Percentiles rank a stretch among this genome's conserved stretches.
phyloP scores from a whole-genome alignment of 495 filamentous ascomycete species.

The Physcia stellaris region DNA sequence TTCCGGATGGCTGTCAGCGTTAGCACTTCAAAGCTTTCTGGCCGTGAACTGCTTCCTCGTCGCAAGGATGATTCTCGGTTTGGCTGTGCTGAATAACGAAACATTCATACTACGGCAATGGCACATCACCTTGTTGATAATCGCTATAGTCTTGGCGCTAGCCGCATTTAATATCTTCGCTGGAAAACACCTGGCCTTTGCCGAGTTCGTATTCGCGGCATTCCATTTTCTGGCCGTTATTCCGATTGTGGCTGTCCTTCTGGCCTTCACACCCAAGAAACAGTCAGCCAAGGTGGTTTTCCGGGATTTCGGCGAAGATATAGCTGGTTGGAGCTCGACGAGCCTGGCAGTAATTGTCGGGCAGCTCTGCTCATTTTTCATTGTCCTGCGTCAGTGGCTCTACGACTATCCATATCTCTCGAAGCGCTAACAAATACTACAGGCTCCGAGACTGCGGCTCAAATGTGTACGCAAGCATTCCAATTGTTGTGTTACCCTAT shows the following conservation, averaged over 20 bases:
- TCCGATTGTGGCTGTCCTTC: slow-evolving; percentile 32
- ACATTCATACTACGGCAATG: slow-evolving; percentile 25
- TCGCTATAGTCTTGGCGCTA: slow-evolving; percentile 19
- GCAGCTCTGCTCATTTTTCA: too few species aligned
- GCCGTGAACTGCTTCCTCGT: too few species aligned
- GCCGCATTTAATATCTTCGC: slow-evolving; percentile 26
- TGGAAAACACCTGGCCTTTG: slow-evolving; percentile 18
- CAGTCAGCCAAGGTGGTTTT: too few species aligned
- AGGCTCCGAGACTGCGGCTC: slow-evolving; percentile 35
- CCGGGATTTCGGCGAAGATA: too few species aligned
- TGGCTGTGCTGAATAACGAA: slow-evolving; percentile 26
- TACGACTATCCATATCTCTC: too few species aligned
- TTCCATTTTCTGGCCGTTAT: slow-evolving; percentile 37
- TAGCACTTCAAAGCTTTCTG: too few species aligned
- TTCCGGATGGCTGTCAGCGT: too few species aligned
- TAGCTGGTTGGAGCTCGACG: too few species aligned
- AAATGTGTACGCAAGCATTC: slow-evolving; percentile 38
- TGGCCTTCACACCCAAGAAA: slow-evolving; percentile 28
- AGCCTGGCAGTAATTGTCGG: too few species aligned
- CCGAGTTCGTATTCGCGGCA: slow-evolving; percentile 26
- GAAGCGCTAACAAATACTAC: too few species aligned
- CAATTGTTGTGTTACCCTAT: too few species aligned
- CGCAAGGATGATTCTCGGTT: slow-evolving; percentile 28
- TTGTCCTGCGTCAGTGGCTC: too few species aligned
- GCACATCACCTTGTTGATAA: slow-evolving; percentile 30